Percentiles rank a stretch among this genome's conserved stretches.
These are phyloP conservation scores for Tolypocladium inflatum DNA, from an alignment of 2,329 filamentous ascomycete genomes.

Conservation along the genomic window DNA sequence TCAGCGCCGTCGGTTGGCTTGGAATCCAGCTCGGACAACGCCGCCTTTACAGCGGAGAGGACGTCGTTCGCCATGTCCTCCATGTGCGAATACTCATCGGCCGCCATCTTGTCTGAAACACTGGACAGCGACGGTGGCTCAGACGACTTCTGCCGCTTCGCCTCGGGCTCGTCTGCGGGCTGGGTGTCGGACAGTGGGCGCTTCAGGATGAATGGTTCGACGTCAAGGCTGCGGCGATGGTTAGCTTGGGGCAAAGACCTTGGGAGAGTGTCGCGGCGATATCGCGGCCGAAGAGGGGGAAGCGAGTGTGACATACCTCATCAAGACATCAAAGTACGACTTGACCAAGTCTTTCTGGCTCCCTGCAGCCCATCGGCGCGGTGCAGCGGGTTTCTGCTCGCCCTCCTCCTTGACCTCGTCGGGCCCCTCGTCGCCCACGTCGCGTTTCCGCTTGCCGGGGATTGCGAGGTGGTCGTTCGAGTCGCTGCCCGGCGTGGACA, in stretches of 20 bases:
- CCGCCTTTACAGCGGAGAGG: conserved; percentile 35
- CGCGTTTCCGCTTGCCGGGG: conserved; percentile 50
- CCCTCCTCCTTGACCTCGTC: conserved; percentile 17
- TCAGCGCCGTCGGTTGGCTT: conserved; percentile 18
- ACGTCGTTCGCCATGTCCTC: conserved; percentile 57
- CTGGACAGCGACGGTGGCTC: conserved; percentile 28
- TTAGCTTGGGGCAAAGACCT: conserved; percentile 14
- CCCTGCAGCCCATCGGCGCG: conserved; percentile 14
- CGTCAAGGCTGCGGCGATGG: conserved; percentile 38
- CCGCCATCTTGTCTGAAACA: conserved; percentile 44
- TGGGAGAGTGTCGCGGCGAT: background rate
- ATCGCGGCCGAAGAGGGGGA: background rate
- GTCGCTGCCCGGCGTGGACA: conserved; percentile 22
- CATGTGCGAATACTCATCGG: conserved; percentile 46
- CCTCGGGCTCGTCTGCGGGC: conserved; percentile 39
- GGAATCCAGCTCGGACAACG: conserved; percentile 35
- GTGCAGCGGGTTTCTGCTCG: conserved; percentile 13
- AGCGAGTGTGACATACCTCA: conserved; percentile 21
- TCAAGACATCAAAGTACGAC: conserved; percentile 26
- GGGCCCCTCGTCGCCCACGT: conserved; percentile 31
- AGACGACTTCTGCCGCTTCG: conserved; percentile 52
- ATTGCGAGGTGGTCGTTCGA: conserved; percentile 21
- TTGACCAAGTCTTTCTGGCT: conserved; percentile 26
- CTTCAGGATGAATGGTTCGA: conserved; percentile 43
- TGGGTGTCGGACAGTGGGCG: conserved; percentile 37